phyloP scores from a whole-genome alignment of 2,329 filamentous ascomycete species.

The Stemphylium lycopersici region DNA sequence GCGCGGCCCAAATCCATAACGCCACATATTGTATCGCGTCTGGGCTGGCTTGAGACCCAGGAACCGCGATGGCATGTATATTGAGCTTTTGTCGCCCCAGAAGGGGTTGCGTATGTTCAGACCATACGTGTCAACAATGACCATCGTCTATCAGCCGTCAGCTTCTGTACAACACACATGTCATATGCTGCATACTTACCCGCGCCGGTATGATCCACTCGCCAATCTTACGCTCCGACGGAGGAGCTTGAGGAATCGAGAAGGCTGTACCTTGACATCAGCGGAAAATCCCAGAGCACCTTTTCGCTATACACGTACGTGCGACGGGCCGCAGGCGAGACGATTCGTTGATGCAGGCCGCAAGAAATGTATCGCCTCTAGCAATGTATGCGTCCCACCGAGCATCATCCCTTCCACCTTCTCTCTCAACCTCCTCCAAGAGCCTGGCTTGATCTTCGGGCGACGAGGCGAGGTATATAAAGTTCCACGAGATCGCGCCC shows the following conservation, averaged over 20 bases:
- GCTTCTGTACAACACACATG: too few relatives aligned
- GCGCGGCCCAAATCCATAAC: constrained; percentile 54
- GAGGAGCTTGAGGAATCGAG: too few relatives aligned
- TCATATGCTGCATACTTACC: constrained; percentile 8
- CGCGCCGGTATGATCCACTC: constrained; percentile 40
- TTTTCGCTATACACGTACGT: too few relatives aligned
- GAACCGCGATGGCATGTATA: constrained; percentile 43
- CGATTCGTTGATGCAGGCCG: too few relatives aligned
- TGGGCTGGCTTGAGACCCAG: constrained; percentile 9
- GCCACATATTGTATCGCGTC: constrained; percentile 50
- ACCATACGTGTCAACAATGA: constrained; percentile 53
- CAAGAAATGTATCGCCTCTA: too few relatives aligned
- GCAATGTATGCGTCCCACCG: constrained; percentile 19
- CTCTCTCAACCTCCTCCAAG: background rate
- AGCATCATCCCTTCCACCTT: background rate
- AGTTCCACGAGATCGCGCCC: constrained; percentile 51
- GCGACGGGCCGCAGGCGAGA: too few relatives aligned
- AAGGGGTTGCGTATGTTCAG: constrained; percentile 50
- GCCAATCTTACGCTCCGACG: too few relatives aligned
- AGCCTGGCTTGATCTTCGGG: constrained; percentile 39
- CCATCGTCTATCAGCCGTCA: constrained; percentile 37
- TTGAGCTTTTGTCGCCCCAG: constrained; percentile 49
- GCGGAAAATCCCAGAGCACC: too few relatives aligned
- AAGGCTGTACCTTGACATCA: too few relatives aligned
- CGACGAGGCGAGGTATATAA: constrained; percentile 50